These are phyloP conservation scores for Helicostylum pulchrum DNA, from an alignment of 192 early-diverging fungal genomes.

Conservation along the genomic window DNA sequence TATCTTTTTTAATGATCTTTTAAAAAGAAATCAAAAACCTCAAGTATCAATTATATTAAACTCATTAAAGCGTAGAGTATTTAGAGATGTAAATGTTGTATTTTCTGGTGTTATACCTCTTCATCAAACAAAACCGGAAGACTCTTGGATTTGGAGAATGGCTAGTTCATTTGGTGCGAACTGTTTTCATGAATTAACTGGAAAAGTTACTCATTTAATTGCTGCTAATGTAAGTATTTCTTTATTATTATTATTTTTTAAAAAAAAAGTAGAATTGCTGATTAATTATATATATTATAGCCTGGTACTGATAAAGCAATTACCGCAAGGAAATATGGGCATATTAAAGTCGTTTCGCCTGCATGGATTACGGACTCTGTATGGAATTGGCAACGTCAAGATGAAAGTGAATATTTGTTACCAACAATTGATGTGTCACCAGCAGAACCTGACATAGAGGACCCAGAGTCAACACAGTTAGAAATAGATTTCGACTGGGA, in stretches of 20 bases:
- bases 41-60: slow-evolving; percentile 57
- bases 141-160: slow-evolving; percentile 76
- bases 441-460: slow-evolving; percentile 37
- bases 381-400: slow-evolving; percentile 62
- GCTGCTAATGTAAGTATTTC: slow-evolving; percentile 66
- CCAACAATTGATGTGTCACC: slow-evolving; percentile 12
- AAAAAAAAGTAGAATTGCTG: background rate
- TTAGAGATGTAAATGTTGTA: slow-evolving; percentile 66
- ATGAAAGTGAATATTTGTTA: slow-evolving; percentile 63
- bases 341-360: slow-evolving; percentile 50
- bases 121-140: slow-evolving; percentile 43
- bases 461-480: slow-evolving; percentile 32
- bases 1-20: slow-evolving; percentile 16
- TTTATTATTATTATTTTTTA: background rate
- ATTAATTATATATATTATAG: slow-evolving; percentile 23
- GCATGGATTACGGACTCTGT: slow-evolving; percentile 74
- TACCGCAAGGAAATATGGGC: slow-evolving; percentile 48
- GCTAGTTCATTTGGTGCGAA: slow-evolving; percentile 83
- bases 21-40: background rate
- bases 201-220: slow-evolving; percentile 82
- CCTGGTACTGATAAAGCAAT: slow-evolving; percentile 76
- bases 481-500: slow-evolving; percentile 16
- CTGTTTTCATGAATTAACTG: slow-evolving; percentile 62
- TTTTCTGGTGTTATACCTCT: slow-evolving; percentile 85
- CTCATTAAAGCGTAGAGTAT: slow-evolving; percentile 55